Evolutionary conservation across 495 filamentous ascomycete species (phyloP).

Genomic region (Eremomyces bilateralis): DNA sequence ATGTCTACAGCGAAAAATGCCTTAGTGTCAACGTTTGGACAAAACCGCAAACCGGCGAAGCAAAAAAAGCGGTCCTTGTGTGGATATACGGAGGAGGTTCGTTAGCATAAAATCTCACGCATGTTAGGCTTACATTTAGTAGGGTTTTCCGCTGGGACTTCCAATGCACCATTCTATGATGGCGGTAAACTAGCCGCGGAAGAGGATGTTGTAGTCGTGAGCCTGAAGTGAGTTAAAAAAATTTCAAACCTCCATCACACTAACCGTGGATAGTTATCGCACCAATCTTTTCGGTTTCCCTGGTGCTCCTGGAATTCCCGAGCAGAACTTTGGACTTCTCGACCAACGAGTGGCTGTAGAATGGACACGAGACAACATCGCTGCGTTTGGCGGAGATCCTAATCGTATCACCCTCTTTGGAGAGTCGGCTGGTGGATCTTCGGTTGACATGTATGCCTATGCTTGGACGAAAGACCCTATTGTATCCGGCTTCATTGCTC

Average conservation of each 20-base stretch:
- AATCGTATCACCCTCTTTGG: slow-evolving; percentile 1
- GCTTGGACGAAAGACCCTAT: slow-evolving; percentile 1
- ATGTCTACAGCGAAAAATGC: not conserved
- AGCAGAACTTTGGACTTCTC: not conserved
- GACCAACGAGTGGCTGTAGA: not conserved
- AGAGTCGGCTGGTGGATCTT: not conserved
- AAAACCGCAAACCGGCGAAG: slow-evolving; percentile 1
- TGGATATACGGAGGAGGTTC: slow-evolving; percentile 1
- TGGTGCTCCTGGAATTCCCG: not conserved
- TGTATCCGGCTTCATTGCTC: not conserved
- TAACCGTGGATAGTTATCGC: not conserved
- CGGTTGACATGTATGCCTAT: not conserved
- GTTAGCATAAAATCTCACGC: not conserved
- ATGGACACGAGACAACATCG: not conserved
- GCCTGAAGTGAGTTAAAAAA: not conserved
- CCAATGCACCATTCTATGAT: not conserved
- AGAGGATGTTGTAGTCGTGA: not conserved
- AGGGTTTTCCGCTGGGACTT: not conserved
- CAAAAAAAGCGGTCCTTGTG: not conserved
- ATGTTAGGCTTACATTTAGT: not conserved
- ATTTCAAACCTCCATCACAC: not conserved
- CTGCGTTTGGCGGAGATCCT: not conserved
- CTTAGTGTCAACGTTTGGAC: slow-evolving; percentile 1
- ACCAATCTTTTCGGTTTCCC: not conserved
- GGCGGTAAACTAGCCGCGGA: not conserved